Evolutionary conservation across 108 stramenopile genomes (phyloP).

Genomic region (Parietichytrium sp.): DNA sequence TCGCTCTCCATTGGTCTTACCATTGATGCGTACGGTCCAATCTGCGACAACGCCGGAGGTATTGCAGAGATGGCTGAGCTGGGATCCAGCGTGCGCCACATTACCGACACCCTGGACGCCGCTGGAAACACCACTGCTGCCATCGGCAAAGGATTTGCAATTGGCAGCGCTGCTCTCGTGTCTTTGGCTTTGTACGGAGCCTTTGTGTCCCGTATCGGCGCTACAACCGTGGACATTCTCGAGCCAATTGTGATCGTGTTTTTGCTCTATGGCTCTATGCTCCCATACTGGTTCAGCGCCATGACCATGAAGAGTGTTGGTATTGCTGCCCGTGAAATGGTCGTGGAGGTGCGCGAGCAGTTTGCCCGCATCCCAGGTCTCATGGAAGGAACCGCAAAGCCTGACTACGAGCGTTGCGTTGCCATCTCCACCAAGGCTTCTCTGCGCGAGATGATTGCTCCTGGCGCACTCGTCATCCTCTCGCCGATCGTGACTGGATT

Average conservation of each 20-base stretch:
- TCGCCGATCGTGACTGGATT: constrained; percentile 54
- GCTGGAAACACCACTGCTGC: constrained; percentile 99
- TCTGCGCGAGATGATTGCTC: constrained; percentile 57
- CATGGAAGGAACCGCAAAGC: constrained; percentile 68
- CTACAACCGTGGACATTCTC: constrained; percentile 66
- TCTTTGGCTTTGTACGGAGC: constrained; percentile 94
- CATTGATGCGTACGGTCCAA: constrained; percentile 98
- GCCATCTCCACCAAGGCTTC: constrained; percentile 40
- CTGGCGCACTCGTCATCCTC: constrained; percentile 53
- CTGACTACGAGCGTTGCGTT: constrained; percentile 45
- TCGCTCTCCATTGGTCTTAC: constrained; percentile 96
- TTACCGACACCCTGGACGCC: constrained; percentile 96
- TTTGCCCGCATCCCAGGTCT: constrained; percentile 88
- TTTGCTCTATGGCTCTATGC: constrained; percentile 93
- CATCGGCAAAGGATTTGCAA: constrained; percentile 98
- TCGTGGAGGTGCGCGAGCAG: constrained; percentile 93
- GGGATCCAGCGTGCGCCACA: constrained; percentile 85
- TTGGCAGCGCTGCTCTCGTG: constrained; percentile 96
- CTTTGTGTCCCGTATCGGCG: constrained; percentile 88
- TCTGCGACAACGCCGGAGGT: constrained; percentile 98
- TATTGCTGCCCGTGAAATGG: constrained; percentile 94
- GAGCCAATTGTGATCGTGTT: constrained; percentile 91
- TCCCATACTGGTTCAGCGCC: constrained; percentile 96
- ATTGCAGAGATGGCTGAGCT: constrained; percentile 99
- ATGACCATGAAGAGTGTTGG: constrained; percentile 99